A percentile compares a stretch with the other conserved stretches of the same genome.
Conservation (phyloP, 1,139 yeast species). For the Blastobotrys indianensis region DNA sequence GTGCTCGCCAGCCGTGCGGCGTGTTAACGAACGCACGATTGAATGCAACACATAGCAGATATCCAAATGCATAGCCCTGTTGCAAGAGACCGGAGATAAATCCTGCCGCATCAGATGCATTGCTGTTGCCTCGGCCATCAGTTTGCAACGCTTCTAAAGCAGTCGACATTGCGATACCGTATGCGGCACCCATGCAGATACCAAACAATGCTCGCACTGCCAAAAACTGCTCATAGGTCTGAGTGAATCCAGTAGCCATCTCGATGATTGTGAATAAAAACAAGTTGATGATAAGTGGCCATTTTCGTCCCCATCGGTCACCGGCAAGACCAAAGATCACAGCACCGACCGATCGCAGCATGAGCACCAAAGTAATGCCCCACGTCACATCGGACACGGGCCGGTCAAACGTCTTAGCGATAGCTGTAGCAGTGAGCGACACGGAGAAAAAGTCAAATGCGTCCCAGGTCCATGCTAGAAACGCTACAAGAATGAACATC, state of each 20-base stretch:
- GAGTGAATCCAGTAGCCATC: constrained; percentile 50
- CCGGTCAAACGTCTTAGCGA: constrained; percentile 50
- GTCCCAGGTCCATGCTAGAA: constrained; percentile 73
- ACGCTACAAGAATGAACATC: constrained; percentile 59
- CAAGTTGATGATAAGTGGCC: constrained; percentile 46
- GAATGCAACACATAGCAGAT: constrained; percentile 58
- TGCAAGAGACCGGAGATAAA: constrained; percentile 62
- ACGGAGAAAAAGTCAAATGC: constrained; percentile 74
- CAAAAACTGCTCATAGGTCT: constrained; percentile 45
- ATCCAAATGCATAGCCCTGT: constrained; percentile 70
- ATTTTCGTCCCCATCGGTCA: constrained; percentile 51
- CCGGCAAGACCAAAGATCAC: constrained; percentile 49
- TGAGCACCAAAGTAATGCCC: constrained; percentile 54
- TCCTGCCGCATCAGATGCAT: constrained; percentile 56
- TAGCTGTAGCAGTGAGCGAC: constrained; percentile 50
- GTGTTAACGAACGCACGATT: constrained; percentile 52
- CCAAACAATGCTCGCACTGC: constrained; percentile 53
- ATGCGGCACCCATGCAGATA: constrained; percentile 64
- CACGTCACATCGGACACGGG: constrained; percentile 56
- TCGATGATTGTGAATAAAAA: constrained; percentile 43
- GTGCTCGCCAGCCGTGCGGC: constrained; percentile 61
- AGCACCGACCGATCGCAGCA: constrained; percentile 58
- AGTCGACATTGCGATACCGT: constrained; percentile 62
- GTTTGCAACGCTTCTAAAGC: constrained; percentile 43
- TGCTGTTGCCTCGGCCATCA: constrained; percentile 32